Evolutionary conservation across 306 rosid species (phyloP).

Genomic region (Mimosa pudica): DNA sequence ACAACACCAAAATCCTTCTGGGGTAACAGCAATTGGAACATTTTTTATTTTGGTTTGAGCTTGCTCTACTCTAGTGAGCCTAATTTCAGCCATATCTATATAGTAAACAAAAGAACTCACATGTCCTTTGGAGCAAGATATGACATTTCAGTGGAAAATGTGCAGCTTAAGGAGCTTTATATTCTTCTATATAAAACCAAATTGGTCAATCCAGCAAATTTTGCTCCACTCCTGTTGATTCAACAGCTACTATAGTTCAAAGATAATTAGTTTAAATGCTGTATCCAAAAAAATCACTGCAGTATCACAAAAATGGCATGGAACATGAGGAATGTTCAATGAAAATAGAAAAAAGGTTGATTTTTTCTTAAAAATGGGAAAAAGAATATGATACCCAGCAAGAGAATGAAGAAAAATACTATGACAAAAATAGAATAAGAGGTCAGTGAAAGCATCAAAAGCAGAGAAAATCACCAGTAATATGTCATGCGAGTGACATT

Average conservation of each 20-base stretch:
- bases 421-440: neutral
- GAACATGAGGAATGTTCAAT: slow-evolving; percentile 29
- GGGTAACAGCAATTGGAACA: slow-evolving; percentile 98
- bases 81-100: slow-evolving; percentile 78
- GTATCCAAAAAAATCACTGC: slow-evolving; percentile 27
- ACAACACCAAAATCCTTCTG: slow-evolving; percentile 99
- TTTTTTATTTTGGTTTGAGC: slow-evolving; percentile 81
- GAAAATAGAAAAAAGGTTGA: slow-evolving; percentile 20
- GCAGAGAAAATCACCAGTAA: slow-evolving; percentile 45
- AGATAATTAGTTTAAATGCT: neutral
- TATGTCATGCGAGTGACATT: slow-evolving; percentile 5
- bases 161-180: neutral
- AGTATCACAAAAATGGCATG: slow-evolving; percentile 28
- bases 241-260: neutral
- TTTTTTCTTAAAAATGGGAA: slow-evolving; percentile 28
- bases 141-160: slow-evolving; percentile 37
- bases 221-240: neutral
- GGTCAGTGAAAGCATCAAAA: slow-evolving; percentile 13
- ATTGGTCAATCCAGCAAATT: neutral
- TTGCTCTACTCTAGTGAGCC: slow-evolving; percentile 66
- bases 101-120: slow-evolving; percentile 32
- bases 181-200: neutral
- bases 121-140: slow-evolving; percentile 1
- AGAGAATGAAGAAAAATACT: neutral
- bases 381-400: slow-evolving; percentile 34